Conservation (phyloP, 1,139 yeast species). For the Hemisphaericaspora xylofermentans region DNA sequence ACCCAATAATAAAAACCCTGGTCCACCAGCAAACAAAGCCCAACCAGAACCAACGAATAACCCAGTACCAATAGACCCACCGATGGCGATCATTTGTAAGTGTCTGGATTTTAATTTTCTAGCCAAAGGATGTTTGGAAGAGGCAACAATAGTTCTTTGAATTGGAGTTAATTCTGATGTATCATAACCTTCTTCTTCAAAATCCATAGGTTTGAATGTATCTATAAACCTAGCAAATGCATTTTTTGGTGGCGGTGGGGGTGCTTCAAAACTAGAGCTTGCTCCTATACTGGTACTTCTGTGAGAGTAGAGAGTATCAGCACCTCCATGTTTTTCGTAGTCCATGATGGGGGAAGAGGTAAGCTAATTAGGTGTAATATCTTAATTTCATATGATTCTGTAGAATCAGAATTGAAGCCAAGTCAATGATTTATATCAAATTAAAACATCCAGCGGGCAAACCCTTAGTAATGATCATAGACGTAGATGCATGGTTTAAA, state of each 20-base stretch:
- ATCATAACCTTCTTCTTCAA: conserved; percentile 43
- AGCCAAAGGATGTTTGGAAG: conserved; percentile 38
- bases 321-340: conserved; percentile 7
- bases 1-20: conserved; percentile 61
- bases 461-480: too few species aligned
- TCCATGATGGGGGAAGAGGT: neutral
- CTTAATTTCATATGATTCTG: neutral
- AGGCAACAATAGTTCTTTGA: conserved; percentile 38
- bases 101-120: conserved; percentile 41
- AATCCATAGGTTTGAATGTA: conserved; percentile 41
- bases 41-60: conserved; percentile 68
- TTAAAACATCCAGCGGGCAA: neutral
- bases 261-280: neutral
- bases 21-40: conserved; percentile 67
- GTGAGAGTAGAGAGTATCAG: neutral
- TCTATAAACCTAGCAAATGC: conserved; percentile 22
- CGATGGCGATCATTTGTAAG: conserved; percentile 47
- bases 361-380: neutral
- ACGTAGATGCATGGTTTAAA: too few species aligned
- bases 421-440: neutral
- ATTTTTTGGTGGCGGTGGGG: neutral
- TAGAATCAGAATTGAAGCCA: neutral
- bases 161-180: conserved; percentile 25
- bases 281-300: neutral
- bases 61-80: conserved; percentile 49